phyloP scores from a whole-genome alignment of 345 rosid genomes.

The Salix purpurea region DNA sequence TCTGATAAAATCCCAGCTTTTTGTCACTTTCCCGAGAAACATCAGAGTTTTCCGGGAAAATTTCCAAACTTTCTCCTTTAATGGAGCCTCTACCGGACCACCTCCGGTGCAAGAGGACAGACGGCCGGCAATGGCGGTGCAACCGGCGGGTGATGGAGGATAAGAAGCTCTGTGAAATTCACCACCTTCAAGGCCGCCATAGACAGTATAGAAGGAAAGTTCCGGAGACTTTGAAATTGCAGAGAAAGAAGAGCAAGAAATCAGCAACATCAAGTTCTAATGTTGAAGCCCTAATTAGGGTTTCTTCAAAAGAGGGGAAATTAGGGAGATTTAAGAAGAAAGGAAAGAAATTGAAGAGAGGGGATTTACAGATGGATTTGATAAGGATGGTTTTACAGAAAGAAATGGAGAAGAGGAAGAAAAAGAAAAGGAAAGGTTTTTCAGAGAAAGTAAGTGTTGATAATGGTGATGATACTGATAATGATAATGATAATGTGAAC shows the following conservation, averaged over 20 bases:
- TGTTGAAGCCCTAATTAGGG: no score
- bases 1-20: neutral
- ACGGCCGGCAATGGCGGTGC: conserved; percentile 95
- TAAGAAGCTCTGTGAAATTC: conserved; percentile 80
- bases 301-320: conserved; percentile 9
- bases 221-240: conserved; percentile 54
- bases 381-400: conserved; percentile 78
- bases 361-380: conserved; percentile 66
- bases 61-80: neutral
- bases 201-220: conserved; percentile 57
- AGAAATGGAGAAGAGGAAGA: conserved; percentile 61
- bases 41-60: conserved; percentile 17
- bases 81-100: conserved; percentile 62
- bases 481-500: no score
- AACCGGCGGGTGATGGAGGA: conserved; percentile 60
- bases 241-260: conserved; percentile 29
- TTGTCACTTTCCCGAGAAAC: conserved; percentile 19
- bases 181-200: conserved; percentile 59
- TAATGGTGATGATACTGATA: no score
- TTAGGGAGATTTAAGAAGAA: conserved; percentile 14
- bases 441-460: no score
- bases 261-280: conserved; percentile 18
- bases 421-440: conserved; percentile 20
- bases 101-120: conserved; percentile 84
- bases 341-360: conserved; percentile 22